Conservation (phyloP, 345 rosid species). For the Microcos paniculata region DNA sequence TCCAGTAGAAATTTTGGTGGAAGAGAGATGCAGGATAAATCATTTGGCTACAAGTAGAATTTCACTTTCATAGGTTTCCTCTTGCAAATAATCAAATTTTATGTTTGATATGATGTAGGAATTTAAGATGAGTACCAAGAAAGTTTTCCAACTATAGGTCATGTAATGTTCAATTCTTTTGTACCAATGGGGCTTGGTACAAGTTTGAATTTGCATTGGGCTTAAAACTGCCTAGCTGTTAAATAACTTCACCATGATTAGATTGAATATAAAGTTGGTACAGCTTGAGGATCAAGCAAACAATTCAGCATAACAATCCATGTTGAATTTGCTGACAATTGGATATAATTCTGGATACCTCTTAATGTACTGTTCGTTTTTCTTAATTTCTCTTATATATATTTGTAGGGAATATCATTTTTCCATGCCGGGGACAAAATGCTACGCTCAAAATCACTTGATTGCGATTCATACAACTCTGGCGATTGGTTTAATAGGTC, state of each 20-base stretch:
- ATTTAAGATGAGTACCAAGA: not conserved
- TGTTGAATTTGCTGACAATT: not conserved
- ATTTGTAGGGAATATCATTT: constrained; percentile 80
- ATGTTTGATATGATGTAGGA: not conserved
- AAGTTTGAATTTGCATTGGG: not conserved
- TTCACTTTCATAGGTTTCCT: constrained; percentile 73
- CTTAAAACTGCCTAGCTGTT: not conserved
- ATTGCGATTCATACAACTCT: constrained; percentile 96
- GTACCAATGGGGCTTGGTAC: not conserved
- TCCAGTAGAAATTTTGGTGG: constrained; percentile 66
- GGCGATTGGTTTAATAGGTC: constrained; percentile 99
- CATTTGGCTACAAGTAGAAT: constrained; percentile 81
- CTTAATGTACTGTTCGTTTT: not conserved
- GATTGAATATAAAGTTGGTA: not conserved
- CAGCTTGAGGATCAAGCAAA: not conserved
- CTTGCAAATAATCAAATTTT: not conserved
- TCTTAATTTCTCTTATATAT: not conserved
- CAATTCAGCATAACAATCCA: not conserved
- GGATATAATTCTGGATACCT: not conserved
- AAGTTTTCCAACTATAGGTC: too few species aligned
- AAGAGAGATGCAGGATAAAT: constrained; percentile 84
- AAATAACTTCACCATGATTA: too few species aligned
- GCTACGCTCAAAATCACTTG: constrained; percentile 93
- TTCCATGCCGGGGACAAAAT: constrained; percentile 94
- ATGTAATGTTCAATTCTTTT: not conserved